Evolutionary conservation across 192 early-diverging fungal species (phyloP).

Genomic region (Coemansia sp.): DNA sequence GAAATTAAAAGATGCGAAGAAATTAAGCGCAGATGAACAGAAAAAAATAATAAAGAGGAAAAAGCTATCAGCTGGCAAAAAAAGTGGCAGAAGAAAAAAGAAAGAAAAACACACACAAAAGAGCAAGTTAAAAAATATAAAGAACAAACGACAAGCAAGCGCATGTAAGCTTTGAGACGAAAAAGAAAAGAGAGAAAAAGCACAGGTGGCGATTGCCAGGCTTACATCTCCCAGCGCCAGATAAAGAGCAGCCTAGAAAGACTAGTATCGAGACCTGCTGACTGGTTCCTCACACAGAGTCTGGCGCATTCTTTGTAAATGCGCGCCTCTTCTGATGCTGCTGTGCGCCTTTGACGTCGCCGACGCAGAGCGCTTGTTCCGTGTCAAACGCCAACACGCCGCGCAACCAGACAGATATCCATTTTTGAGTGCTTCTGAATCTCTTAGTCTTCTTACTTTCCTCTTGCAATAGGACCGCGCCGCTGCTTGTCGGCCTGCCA

Average conservation of each 20-base stretch:
- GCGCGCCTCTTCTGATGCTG: background rate
- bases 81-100: background rate
- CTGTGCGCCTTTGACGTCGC: constrained; percentile 12
- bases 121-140: background rate
- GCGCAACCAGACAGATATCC: background rate
- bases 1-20: constrained; percentile 8
- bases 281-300: background rate
- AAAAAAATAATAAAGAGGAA: constrained; percentile 4
- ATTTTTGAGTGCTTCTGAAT: too few species aligned
- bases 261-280: background rate
- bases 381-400: background rate
- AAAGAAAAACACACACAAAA: background rate
- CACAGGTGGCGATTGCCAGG: background rate
- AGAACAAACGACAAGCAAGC: background rate
- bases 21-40: constrained; percentile 15
- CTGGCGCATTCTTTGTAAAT: background rate
- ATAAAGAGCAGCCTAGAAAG: background rate
- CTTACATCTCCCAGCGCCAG: too few species aligned
- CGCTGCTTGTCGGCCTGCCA: background rate
- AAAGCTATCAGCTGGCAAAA: background rate
- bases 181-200: background rate
- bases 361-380: background rate
- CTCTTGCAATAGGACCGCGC: too few species aligned
- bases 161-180: background rate
- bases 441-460: too few species aligned